Base-by-base conservation (phyloP, 2,329 filamentous ascomycete species). In the Neopestalotiopsis sp. region DNA sequence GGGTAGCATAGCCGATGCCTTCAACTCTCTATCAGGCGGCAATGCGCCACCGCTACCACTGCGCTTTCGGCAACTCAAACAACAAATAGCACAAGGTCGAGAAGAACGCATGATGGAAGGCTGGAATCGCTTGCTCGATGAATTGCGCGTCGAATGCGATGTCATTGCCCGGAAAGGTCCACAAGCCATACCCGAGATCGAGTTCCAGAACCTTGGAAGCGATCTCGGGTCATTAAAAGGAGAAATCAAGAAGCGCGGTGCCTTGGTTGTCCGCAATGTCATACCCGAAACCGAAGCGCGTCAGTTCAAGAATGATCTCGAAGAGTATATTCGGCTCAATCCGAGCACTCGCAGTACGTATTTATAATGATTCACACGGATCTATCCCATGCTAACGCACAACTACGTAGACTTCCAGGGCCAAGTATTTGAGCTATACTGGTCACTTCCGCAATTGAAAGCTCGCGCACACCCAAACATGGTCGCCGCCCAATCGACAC, bases 351-450 rank as follows among this genome's bases (percentile, higher is more conserved):
- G 82, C 81, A 85, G 86, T 84, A 70, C 70, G 77, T 68, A 24
- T 0, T 58, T 53, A 20, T 42, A 40, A 7, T 38, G 5, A 10
- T 14, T 56, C 30, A n/a, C 3, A 7, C 42, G 58, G 32, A 14
- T 2, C 1, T 3, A 5, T 12, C 40, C 45, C 24, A 79, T 70
- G 61, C 20, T 45, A 4, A n/a, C 1, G 32, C n/a, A 53, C 86
- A 91, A 89, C 2, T 94, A 93, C 71, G 92, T 91, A 0, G 79
- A 85, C 0, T 81, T 90, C 61, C 85, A 90, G 57, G 91, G 91
- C 0, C 89, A 92, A 59, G 91, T 94, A 9, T 93, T 89, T 74
- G 92, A 94, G 76, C 81, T 94, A 1, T 94, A 94, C 80, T 94
- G 92, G 92, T 91, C 91, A 0, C 83, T 85, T 1, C 83, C 90